Evolutionary conservation across 2,329 filamentous ascomycete species (phyloP), one percentile per base, ranked within the genome.

Genomic region (Malbranchea cinnamomea): DNA sequence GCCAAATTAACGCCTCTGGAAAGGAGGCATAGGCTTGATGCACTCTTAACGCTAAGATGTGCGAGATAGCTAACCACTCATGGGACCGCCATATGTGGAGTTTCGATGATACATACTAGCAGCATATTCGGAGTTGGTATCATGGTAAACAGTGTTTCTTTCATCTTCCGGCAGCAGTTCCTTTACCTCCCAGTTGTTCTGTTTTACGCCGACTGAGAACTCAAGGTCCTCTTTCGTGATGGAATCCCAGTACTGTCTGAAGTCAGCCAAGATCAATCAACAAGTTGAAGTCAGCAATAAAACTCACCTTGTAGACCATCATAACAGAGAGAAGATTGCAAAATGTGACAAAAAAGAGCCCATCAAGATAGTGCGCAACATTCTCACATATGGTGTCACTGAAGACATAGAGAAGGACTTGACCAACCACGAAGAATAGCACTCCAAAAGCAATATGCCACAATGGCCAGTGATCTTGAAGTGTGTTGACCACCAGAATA

Each of bases 151-250:
- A 2, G 80, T 84, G 13, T 63, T 63, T 35, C 79, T 71, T 35
- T 87, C 80, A 33, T 89, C 82, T 41, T 89, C 81, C 25, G 77
- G 71, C 11, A 89, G 65, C 7, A 82, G 67, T 39, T 95, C 87
- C 62, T 95, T 95, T 50, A 95, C 79, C 52, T 98, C 89, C 89
- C 89, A 98, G 54, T 89, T 94, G 61, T 93, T 91, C 59, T 82
- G 79, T 54, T 87, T 82, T 35, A 83, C 83, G 41, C 87, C 87
- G 28, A 98, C 89, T 2, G 84, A 93, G 58, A 98, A 98, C 53
- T 98, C 89, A 41, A 98, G 76, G 54, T 98, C 89, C 59, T 98
- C 89, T 50, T 81, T 84, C 13, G 89, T 98, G 55, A 98, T 98
- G 10, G 85, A 94, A 52, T 98, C 89, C 89, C 89, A 98, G 65